phyloP scores from a whole-genome alignment of 2,329 filamentous ascomycete genomes.

The Exophiala aquamarina region DNA sequence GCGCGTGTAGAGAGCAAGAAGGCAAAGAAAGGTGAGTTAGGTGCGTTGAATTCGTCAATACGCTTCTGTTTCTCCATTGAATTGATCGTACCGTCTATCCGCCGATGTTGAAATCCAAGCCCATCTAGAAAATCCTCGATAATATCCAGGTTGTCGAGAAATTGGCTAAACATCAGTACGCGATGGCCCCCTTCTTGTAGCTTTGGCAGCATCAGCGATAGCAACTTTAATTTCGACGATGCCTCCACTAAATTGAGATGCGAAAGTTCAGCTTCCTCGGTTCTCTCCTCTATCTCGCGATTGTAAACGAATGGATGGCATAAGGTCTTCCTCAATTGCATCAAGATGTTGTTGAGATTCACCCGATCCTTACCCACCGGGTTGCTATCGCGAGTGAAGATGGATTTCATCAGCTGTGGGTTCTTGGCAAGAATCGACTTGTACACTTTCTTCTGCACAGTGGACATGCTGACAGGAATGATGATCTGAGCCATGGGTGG shows the following conservation, averaged over 20 bases:
- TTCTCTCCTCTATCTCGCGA: conserved; percentile 80
- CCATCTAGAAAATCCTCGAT: conserved; percentile 87
- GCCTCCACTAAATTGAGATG: conserved; percentile 87
- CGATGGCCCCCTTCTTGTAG: conserved; percentile 81
- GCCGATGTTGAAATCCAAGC: conserved; percentile 69
- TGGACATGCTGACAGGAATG: conserved; percentile 90
- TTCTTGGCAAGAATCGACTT: conserved; percentile 92
- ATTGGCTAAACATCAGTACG: conserved; percentile 94
- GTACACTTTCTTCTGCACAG: conserved; percentile 90
- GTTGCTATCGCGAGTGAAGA: conserved; percentile 68
- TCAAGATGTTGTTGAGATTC: conserved; percentile 87
- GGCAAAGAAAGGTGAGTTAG: conserved; percentile 77
- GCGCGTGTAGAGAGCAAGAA: conserved; percentile 93
- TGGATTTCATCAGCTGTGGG: conserved; percentile 80
- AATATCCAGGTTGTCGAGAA: conserved; percentile 81
- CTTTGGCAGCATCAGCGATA: conserved; percentile 84
- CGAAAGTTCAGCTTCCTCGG: conserved; percentile 58
- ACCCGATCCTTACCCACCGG: conserved; percentile 68
- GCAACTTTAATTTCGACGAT: conserved; percentile 80
- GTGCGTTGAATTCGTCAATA: conserved; percentile 90
- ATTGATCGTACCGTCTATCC: conserved; percentile 80
- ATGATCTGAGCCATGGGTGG: conserved; percentile 95
- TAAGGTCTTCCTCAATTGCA: conserved; percentile 91
- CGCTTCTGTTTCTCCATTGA: conserved; percentile 88
- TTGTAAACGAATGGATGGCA: conserved; percentile 98